phyloP scores from a whole-genome alignment of 768 basidiomycete species.

The Cystobasidium onofrii region DNA sequence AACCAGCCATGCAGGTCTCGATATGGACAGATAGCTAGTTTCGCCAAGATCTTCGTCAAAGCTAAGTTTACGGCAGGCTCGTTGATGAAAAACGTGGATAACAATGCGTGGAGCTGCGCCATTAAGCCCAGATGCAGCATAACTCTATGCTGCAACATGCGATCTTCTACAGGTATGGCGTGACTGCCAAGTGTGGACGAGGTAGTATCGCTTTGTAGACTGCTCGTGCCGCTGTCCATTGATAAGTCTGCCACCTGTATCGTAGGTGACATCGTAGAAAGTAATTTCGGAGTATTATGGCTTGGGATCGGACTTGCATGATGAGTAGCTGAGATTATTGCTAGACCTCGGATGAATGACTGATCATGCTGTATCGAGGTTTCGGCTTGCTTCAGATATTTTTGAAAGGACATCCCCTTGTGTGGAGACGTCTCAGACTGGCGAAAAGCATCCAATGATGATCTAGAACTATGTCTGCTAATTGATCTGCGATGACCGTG shows the following conservation, averaged over 20 bases:
- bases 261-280: conserved; percentile 18
- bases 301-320: not conserved
- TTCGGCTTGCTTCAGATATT: not conserved
- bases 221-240: not conserved
- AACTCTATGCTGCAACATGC: conserved; percentile 54
- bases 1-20: conserved; percentile 83
- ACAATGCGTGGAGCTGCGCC: conserved; percentile 59
- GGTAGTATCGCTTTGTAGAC: not conserved
- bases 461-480: conserved; percentile 24
- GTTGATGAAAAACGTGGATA: conserved; percentile 70
- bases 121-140: conserved; percentile 70
- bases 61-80: conserved; percentile 79
- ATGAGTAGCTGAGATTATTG: not conserved
- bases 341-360: not conserved
- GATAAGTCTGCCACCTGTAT: conserved; percentile 23
- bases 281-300: conserved; percentile 11
- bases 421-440: not conserved
- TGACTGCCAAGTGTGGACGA: not conserved
- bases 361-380: not conserved
- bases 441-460: not conserved
- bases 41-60: conserved; percentile 70
- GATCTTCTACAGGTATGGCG: not conserved
- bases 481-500: not conserved
- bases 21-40: conserved; percentile 73
- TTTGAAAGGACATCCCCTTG: not conserved